Percentiles rank a stretch among this genome's conserved stretches.
These are phyloP conservation scores for Straminergon stramineum DNA, from an alignment of 225 moss, liverwort and hornwort species.

Conservation along the genomic window DNA sequence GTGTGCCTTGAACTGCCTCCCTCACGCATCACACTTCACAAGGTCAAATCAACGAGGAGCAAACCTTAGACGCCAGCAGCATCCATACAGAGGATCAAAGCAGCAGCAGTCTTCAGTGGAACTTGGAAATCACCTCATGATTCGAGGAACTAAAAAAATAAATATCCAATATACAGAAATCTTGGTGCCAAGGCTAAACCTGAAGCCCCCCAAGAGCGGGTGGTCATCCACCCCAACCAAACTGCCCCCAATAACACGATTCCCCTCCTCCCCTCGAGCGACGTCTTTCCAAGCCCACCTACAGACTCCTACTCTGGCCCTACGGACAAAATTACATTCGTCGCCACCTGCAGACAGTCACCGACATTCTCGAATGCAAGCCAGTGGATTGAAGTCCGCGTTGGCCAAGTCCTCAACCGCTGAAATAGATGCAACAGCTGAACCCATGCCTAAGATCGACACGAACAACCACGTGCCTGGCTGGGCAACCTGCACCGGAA, in stretches of 20 bases:
- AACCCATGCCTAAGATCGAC: background rate
- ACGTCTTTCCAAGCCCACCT: conserved; percentile 22
- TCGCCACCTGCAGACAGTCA: conserved; percentile 17
- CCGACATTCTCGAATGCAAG: conserved; percentile 1
- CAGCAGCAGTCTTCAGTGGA: background rate
- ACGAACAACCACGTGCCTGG: background rate
- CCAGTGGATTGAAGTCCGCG: background rate
- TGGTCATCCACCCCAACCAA: conserved; percentile 10
- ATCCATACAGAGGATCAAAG: background rate
- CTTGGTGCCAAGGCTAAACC: conserved; percentile 14
- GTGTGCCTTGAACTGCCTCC: background rate
- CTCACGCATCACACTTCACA: background rate
- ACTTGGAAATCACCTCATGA: conserved; percentile 35
- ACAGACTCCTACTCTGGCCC: conserved; percentile 1
- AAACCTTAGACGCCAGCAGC: background rate
- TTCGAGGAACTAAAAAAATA: conserved; percentile 39
- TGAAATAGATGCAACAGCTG: conserved; percentile 2
- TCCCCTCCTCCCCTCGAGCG: background rate
- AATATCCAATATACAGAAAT: conserved; percentile 47
- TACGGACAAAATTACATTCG: conserved; percentile 24
- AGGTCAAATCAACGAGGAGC: background rate
- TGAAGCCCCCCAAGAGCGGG: conserved; percentile 15
- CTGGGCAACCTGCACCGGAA: background rate
- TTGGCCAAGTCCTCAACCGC: background rate
- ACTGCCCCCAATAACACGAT: background rate